These are phyloP conservation scores for Glebionis coronaria DNA, from an alignment of 129 eudicot genomes.

Conservation along the genomic window DNA sequence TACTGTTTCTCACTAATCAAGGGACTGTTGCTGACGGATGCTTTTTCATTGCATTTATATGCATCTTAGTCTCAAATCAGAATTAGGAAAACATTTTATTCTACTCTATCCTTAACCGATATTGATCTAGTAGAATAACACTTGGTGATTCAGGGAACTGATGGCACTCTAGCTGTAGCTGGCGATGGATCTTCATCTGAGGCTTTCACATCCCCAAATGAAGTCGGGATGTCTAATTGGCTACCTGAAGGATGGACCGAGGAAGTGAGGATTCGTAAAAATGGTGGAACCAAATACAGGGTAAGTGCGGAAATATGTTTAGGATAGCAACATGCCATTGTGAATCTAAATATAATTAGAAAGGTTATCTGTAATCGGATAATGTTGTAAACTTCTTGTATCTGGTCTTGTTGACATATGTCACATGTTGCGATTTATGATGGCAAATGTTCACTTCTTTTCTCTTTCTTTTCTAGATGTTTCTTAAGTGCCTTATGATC, in stretches of 20 bases:
- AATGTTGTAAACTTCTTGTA: not conserved
- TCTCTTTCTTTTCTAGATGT: too few relatives aligned
- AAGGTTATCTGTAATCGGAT: constrained; percentile 3
- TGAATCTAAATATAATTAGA: not conserved
- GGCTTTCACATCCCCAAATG: constrained; percentile 7
- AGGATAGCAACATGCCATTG: too few relatives aligned
- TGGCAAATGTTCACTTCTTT: too few relatives aligned
- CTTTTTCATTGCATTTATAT: too few relatives aligned
- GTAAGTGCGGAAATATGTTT: constrained; percentile 19
- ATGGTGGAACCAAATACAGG: constrained; percentile 49
- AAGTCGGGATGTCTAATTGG: constrained; percentile 36
- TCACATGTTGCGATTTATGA: too few relatives aligned
- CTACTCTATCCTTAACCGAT: not conserved
- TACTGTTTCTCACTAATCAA: too few relatives aligned
- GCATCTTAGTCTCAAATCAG: too few relatives aligned
- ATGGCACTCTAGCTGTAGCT: constrained; percentile 14
- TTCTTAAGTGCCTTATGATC: not conserved
- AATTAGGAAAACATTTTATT: too few relatives aligned
- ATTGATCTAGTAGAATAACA: constrained; percentile 6
- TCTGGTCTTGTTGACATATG: not conserved
- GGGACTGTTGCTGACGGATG: too few relatives aligned
- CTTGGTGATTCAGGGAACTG: constrained; percentile 28
- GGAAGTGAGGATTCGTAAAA: constrained; percentile 42
- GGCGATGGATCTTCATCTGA: constrained; percentile 26
- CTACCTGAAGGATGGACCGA: constrained; percentile 68